Percentiles rank a stretch among this genome's conserved stretches.
phyloP scores from a whole-genome alignment of 768 basidiomycete genomes.

The Calocybe gangraenosa region DNA sequence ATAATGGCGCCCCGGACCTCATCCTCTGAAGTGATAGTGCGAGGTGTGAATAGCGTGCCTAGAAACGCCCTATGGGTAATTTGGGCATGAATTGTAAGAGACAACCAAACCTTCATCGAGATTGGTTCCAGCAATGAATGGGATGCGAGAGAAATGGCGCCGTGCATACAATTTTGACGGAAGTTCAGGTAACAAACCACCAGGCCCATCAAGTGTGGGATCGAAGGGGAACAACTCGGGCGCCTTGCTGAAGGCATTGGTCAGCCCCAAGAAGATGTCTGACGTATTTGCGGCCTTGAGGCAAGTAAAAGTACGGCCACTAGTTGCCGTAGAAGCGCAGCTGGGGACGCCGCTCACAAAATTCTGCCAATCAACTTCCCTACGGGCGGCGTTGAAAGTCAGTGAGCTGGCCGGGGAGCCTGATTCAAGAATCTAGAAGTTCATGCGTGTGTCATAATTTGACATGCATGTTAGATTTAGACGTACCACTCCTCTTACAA shows the following conservation, averaged over 20 bases:
- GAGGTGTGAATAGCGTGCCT: slow-evolving; percentile 30
- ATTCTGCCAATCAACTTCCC: slow-evolving; percentile 24
- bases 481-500: slow-evolving; percentile 29
- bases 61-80: not conserved
- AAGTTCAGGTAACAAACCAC: slow-evolving; percentile 33
- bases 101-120: slow-evolving; percentile 38
- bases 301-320: slow-evolving; percentile 28
- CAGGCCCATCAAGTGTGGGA: slow-evolving; percentile 37
- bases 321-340: slow-evolving; percentile 21
- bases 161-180: slow-evolving; percentile 28
- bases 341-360: slow-evolving; percentile 25
- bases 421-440: slow-evolving; percentile 41
- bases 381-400: slow-evolving; percentile 22
- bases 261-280: slow-evolving; percentile 24
- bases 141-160: slow-evolving; percentile 33
- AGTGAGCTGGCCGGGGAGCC: slow-evolving; percentile 31
- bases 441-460: not conserved
- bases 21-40: slow-evolving; percentile 20
- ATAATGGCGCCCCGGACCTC: slow-evolving; percentile 17
- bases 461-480: not conserved
- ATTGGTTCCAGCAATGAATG: slow-evolving; percentile 41
- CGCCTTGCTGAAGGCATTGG: slow-evolving; percentile 18
- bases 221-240: slow-evolving; percentile 28
- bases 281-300: slow-evolving; percentile 23
- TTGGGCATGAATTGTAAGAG: not conserved